Percentiles rank a stretch among this genome's conserved stretches.
These are phyloP conservation scores for Vigna angularis DNA, from an alignment of 306 rosid genomes.

Conservation along the genomic window DNA sequence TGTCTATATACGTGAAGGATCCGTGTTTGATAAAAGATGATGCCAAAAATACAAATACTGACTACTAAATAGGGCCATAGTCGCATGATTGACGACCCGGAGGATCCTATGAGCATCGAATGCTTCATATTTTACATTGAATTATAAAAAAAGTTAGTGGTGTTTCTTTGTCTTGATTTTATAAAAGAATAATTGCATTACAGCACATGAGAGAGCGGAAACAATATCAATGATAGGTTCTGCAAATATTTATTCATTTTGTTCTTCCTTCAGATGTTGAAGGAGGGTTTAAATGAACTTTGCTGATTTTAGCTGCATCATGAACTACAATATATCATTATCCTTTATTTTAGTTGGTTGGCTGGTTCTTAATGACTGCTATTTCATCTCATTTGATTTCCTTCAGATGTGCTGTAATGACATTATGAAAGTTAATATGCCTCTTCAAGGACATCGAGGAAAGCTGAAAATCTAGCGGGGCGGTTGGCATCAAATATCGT, in stretches of 20 bases:
- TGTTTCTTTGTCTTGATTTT: neutral
- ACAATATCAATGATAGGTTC: neutral
- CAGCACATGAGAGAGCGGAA: neutral
- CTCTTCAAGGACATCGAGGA: neutral
- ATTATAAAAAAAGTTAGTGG: neutral
- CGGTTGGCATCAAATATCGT: neutral
- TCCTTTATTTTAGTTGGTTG: conserved; percentile 1
- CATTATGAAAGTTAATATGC: neutral
- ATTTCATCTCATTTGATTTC: neutral
- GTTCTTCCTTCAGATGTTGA: conserved; percentile 5
- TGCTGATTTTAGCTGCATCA: neutral
- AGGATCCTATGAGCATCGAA: neutral
- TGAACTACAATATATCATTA: conserved; percentile 4
- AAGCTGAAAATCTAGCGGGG: neutral
- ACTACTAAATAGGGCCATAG: no score
- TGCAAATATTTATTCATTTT: conserved; percentile 17
- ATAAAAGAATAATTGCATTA: neutral
- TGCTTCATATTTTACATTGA: conserved; percentile 27
- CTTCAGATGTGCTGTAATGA: neutral
- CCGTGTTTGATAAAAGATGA: no score
- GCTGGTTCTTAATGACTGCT: neutral
- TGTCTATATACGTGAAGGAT: no score
- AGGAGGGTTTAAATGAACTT: neutral
- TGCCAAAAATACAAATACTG: no score
- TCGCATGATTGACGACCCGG: no score